Conservation (phyloP, 441 rosid genomes). For the Adansonia grandidieri region DNA sequence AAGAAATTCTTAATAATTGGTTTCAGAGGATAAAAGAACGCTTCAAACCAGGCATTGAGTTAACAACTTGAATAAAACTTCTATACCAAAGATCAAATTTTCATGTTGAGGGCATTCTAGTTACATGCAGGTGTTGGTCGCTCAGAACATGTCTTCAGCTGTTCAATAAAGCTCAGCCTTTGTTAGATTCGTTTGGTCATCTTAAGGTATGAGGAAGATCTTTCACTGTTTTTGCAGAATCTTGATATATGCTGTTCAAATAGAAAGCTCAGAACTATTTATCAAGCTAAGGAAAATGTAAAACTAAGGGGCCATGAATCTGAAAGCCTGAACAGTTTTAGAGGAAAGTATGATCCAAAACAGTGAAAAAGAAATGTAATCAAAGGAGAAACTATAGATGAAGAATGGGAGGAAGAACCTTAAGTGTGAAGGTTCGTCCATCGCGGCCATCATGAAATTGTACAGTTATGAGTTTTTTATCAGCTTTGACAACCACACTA, state of each 20-base stretch:
- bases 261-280: slow-evolving; percentile 4
- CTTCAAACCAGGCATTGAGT: background rate
- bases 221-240: slow-evolving; percentile 12
- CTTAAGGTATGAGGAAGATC: background rate
- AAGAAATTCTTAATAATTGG: slow-evolving; percentile 3
- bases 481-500: slow-evolving; percentile 96
- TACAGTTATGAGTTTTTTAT: slow-evolving; percentile 93
- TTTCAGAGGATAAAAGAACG: slow-evolving; percentile 3
- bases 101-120: slow-evolving; percentile 13
- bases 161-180: slow-evolving; percentile 8
- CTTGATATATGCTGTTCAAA: background rate
- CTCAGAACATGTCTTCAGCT: background rate
- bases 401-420: slow-evolving; percentile 53
- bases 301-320: background rate
- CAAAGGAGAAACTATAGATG: slow-evolving; percentile 13
- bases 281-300: slow-evolving; percentile 16
- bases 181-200: slow-evolving; percentile 4
- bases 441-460: slow-evolving; percentile 97
- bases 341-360: slow-evolving; percentile 24
- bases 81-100: background rate
- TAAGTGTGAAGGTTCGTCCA: slow-evolving; percentile 96
- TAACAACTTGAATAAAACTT: background rate
- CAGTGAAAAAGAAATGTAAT: background rate
- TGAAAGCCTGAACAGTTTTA: slow-evolving; percentile 17
- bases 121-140: background rate